Evolutionary conservation across 768 basidiomycete genomes (phyloP).

Genomic region (Floccularia luteovirens): DNA sequence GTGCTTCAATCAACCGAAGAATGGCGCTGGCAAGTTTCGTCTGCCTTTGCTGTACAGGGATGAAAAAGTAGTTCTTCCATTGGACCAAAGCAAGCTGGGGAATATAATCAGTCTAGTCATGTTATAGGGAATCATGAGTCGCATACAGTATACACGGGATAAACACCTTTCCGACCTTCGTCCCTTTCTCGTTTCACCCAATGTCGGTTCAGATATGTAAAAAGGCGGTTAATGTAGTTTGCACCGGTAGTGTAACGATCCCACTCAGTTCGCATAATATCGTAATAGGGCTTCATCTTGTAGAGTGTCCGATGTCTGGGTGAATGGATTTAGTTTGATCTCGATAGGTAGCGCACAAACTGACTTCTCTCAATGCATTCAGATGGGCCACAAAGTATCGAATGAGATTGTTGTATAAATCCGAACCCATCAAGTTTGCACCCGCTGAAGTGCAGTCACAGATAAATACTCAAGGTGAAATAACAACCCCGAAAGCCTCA

Average conservation of each 20-base stretch:
- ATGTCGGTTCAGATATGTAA: constrained; percentile 97
- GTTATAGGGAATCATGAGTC: not conserved
- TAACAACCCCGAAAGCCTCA: constrained; percentile 35
- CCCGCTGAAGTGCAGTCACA: constrained; percentile 47
- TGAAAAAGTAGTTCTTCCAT: constrained; percentile 91
- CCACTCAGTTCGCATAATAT: constrained; percentile 93
- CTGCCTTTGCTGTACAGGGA: constrained; percentile 76
- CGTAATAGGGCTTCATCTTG: constrained; percentile 84
- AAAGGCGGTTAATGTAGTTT: constrained; percentile 94
- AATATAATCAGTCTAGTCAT: constrained; percentile 4
- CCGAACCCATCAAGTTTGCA: constrained; percentile 94
- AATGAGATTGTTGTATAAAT: constrained; percentile 93
- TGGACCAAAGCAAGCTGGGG: constrained; percentile 86
- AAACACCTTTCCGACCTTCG: constrained; percentile 91
- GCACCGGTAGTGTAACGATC: constrained; percentile 95
- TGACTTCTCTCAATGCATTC: constrained; percentile 47
- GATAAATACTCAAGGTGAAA: constrained; percentile 10
- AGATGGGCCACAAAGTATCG: constrained; percentile 86
- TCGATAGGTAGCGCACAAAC: constrained; percentile 12
- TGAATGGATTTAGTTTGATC: not conserved
- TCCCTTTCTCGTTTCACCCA: constrained; percentile 99
- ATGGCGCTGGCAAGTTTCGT: constrained; percentile 83
- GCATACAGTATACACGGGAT: constrained; percentile 90
- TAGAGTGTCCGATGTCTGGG: constrained; percentile 67
- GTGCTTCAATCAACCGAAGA: constrained; percentile 83